Base-by-base conservation (phyloP, 1,139 yeast genomes). In the Lodderomyces theae region DNA sequence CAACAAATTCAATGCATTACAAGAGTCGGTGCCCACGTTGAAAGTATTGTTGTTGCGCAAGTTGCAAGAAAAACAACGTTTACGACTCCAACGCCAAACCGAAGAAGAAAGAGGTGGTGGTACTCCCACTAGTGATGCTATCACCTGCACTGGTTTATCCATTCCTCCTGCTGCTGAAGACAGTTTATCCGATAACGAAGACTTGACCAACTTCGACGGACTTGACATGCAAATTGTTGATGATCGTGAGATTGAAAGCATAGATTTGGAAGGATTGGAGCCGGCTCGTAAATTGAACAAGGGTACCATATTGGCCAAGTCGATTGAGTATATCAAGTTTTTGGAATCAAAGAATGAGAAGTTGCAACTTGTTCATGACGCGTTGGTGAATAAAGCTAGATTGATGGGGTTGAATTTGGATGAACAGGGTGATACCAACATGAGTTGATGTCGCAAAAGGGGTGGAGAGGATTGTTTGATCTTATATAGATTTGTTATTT, bases 271-370 rank as follows among this genome's bases (percentile, higher is more conserved):
- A 52, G 77, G 75, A 3, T 57, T 71, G 40, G 72, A 68, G 45
- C 76, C 76, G 1, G 76, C 76, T 6, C 54, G 66, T 35, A 71
- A 71, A 47, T 54, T 71, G 38, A 70, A 69, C 50, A 71, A 71
- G 52, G 75, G 75, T 2, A 70, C 72, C 13, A 69, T 70, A 16
- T 54, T 71, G 38, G 63, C 73, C 38, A 71, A 71, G 49, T 64
- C 70, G 13, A 65, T 71, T 18, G 77, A 71, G 50, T 71, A 71
- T 49, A 70, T 71, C 49, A 64, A 66, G 50, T 69, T 69, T 45
- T 56, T 71, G 39, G 75, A 71, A 46, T 46, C 58, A 44, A 69
- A 71, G 45, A 70, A 71, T 44, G 55, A 54, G 25, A 53, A 58
- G 38, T 64, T 70, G 62, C 61, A 50, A 49, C 50, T 50, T 30